Evolutionary conservation across 164 flowering plant genomes (phyloP), one percentile per base, ranked within the genome.

Genomic region (Aristolochia contorta): DNA sequence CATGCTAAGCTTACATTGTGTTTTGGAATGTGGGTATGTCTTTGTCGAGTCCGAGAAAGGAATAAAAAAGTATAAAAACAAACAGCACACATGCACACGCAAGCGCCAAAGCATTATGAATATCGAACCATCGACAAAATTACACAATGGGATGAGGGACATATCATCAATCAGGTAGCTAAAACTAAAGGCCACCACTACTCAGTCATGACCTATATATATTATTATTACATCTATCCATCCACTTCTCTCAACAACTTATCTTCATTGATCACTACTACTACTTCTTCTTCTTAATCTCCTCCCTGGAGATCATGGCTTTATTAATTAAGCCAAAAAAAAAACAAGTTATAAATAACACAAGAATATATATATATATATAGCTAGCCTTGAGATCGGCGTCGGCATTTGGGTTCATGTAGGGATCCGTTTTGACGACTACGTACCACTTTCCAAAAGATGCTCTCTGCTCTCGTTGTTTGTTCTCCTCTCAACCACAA

Each of bases 391-490:
- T 10, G 82, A 81, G 85, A 78, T 80, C 77, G 79, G 76, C 53
- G 81, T 56, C 57, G 22, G 75, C 73, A 74, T 67, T 45, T 75
- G 78, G 25, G 6, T 18, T 25, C n/a, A 43, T 33, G 56, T 33
- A 10, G 43, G 43, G 43, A 37, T 64, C 49, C 45, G 67, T 47
- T 48, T 47, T 64, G 60, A 45, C 61, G 55, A 80, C 79, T 77
- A 75, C 79, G 71, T 58, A 77, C 74, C 85, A 74, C 83, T 78
- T 83, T 83, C 76, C 88, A 77, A 84, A 80, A 81, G 80, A 84
- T 84, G 82, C 89, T 77, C 78, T 69, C 65, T 49, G 25, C 25
- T 20, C 48, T 41, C 43, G 43, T 37, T 37, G 43, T 66, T 49
- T 57, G 54, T 78, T 66, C 67, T 72, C 75, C 67, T 72, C 75